Evolutionary conservation across 2,329 filamentous ascomycete genomes (phyloP).

Genomic region (Fonsecaea pugnacius): DNA sequence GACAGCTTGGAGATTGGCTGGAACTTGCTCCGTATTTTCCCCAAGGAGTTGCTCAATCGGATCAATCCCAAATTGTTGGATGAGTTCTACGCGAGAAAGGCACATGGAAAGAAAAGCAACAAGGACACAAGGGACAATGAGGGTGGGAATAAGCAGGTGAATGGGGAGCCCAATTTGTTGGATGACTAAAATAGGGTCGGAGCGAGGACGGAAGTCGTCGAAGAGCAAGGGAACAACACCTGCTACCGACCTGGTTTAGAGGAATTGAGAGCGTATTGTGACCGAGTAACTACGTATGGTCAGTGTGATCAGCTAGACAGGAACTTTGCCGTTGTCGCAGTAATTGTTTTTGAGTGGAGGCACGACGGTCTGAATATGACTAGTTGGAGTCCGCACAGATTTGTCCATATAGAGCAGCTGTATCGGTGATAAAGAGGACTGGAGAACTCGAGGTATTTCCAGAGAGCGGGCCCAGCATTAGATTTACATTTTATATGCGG

Average conservation of each 20-base stretch:
- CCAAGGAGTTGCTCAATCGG: constrained; percentile 96
- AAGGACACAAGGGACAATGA: constrained; percentile 55
- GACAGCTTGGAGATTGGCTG: constrained; percentile 96
- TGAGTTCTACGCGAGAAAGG: constrained; percentile 71
- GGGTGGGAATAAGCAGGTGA: constrained; percentile 37
- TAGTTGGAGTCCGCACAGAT: background rate
- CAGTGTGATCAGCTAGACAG: background rate
- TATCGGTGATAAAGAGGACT: background rate
- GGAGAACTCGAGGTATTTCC: no score
- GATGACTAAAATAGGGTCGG: constrained; percentile 25
- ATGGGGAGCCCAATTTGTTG: constrained; percentile 34
- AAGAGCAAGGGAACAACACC: background rate
- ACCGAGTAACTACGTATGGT: background rate
- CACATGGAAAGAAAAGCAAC: constrained; percentile 39
- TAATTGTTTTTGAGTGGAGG: background rate
- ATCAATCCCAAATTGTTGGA: constrained; percentile 82
- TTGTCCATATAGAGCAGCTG: background rate
- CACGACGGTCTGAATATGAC: background rate
- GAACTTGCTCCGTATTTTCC: constrained; percentile 95
- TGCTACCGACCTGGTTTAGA: background rate
- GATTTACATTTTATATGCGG: no score
- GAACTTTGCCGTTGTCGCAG: background rate
- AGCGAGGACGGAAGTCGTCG: background rate
- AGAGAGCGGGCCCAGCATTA: no score
- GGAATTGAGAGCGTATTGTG: background rate